Conservation (phyloP, 2,329 filamentous ascomycete genomes). For the Monosporascus sp. region DNA sequence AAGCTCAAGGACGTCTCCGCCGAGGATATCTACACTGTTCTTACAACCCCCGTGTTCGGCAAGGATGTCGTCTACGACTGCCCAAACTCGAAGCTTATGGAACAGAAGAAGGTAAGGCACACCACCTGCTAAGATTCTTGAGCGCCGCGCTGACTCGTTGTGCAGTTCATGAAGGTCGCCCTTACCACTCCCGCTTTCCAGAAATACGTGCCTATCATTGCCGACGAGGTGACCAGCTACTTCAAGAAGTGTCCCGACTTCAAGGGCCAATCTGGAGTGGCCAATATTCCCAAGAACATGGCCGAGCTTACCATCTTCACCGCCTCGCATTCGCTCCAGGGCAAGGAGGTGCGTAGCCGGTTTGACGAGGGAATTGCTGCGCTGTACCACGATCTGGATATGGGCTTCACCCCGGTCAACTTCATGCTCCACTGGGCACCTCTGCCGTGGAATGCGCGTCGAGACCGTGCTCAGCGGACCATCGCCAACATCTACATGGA, state of each 20-base stretch:
- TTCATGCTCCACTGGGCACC: constrained; percentile 87
- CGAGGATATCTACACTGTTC: constrained; percentile 81
- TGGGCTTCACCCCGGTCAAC: constrained; percentile 85
- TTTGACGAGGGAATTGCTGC: constrained; percentile 78
- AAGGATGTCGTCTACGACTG: constrained; percentile 87
- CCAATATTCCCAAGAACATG: constrained; percentile 71
- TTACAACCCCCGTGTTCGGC: constrained; percentile 71
- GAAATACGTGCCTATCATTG: constrained; percentile 73
- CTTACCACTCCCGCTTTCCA: constrained; percentile 70
- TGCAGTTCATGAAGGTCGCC: constrained; percentile 73
- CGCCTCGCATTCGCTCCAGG: constrained; percentile 79
- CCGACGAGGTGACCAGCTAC: constrained; percentile 67
- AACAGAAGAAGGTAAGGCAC: constrained; percentile 77
- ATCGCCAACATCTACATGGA: constrained; percentile 79
- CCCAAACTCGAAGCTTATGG: constrained; percentile 88
- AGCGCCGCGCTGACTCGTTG: constrained; percentile 1
- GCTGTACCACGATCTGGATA: constrained; percentile 83
- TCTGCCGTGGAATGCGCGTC: constrained; percentile 79
- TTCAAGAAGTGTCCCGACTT: constrained; percentile 63
- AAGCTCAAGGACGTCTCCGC: constrained; percentile 86
- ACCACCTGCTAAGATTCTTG: not conserved
- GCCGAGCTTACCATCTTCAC: constrained; percentile 88
- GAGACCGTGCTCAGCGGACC: constrained; percentile 73
- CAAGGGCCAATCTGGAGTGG: constrained; percentile 61
- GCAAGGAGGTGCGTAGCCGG: constrained; percentile 71